Evolutionary conservation across 306 rosid genomes (phyloP).

Genomic region (Prunus fruticosa): DNA sequence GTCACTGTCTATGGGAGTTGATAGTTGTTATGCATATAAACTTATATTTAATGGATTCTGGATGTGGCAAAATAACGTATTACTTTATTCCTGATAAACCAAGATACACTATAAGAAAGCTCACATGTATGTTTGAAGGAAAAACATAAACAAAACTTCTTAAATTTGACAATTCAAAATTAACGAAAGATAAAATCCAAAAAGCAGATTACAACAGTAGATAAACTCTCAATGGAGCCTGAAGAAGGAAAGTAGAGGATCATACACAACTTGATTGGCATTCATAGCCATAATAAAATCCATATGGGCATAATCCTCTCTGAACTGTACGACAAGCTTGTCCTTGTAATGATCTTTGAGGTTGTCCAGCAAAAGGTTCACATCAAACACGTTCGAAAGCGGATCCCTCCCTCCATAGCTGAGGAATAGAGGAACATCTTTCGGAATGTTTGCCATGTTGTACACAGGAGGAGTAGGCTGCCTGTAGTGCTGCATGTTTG

Average conservation of each 20-base stretch:
- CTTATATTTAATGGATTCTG: no score
- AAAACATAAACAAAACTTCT: no score
- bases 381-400: slow-evolving; percentile 54
- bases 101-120: no score
- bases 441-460: slow-evolving; percentile 49
- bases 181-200: no score
- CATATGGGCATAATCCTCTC: slow-evolving; percentile 58
- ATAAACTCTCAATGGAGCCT: slow-evolving; percentile 33
- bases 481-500: slow-evolving; percentile 45
- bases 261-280: slow-evolving; percentile 56
- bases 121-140: no score
- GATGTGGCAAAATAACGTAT: no score
- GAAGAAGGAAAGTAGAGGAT: slow-evolving; percentile 59
- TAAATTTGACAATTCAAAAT: no score
- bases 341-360: no score
- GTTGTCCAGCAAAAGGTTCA: slow-evolving; percentile 34
- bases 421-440: slow-evolving; percentile 45
- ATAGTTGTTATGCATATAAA: no score
- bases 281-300: slow-evolving; percentile 60
- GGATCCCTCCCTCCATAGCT: slow-evolving; percentile 58
- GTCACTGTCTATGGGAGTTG: no score
- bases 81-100: no score
- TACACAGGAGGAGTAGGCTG: slow-evolving; percentile 49
- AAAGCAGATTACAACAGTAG: not conserved
- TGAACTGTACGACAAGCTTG: slow-evolving; percentile 52